Percentiles rank a stretch among this genome's conserved stretches.
These are phyloP conservation scores for Chrysoporthe cubensis DNA, from an alignment of 2,329 filamentous ascomycete species.

Conservation along the genomic window DNA sequence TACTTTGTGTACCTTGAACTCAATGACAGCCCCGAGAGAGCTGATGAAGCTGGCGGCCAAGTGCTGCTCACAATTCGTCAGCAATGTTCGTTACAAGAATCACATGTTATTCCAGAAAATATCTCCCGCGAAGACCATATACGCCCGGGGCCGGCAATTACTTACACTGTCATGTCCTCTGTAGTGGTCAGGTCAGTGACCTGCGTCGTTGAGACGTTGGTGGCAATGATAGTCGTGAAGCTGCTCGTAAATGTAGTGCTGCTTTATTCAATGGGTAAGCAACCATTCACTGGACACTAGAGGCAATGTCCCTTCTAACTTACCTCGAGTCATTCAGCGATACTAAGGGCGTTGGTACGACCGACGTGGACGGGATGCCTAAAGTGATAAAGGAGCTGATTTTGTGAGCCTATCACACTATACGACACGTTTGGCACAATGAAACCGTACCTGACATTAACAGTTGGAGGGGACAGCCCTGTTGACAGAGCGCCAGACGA, in stretches of 20 bases:
- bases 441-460: neutral
- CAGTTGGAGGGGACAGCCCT: constrained; percentile 10
- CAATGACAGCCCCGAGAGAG: neutral
- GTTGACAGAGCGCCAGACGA: constrained; percentile 6
- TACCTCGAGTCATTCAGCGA: constrained; percentile 5
- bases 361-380: neutral
- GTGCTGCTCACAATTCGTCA: neutral
- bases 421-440: neutral
- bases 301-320: neutral
- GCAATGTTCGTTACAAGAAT: neutral
- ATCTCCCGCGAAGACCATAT: neutral
- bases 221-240: constrained; percentile 25
- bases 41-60: neutral
- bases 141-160: neutral
- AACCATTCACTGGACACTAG: neutral
- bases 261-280: neutral
- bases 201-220: constrained; percentile 27
- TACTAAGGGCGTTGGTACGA: neutral
- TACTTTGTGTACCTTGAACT: neutral
- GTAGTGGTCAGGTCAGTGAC: constrained; percentile 25
- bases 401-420: neutral
- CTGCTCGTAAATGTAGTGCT: constrained; percentile 21
- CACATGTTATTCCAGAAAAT: neutral
- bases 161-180: constrained; percentile 15
- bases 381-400: neutral